Evolutionary conservation across 1,284 basidiomycete species (phyloP), one percentile per base, ranked within the genome.

Genomic region (Trichosporon faecale): DNA sequence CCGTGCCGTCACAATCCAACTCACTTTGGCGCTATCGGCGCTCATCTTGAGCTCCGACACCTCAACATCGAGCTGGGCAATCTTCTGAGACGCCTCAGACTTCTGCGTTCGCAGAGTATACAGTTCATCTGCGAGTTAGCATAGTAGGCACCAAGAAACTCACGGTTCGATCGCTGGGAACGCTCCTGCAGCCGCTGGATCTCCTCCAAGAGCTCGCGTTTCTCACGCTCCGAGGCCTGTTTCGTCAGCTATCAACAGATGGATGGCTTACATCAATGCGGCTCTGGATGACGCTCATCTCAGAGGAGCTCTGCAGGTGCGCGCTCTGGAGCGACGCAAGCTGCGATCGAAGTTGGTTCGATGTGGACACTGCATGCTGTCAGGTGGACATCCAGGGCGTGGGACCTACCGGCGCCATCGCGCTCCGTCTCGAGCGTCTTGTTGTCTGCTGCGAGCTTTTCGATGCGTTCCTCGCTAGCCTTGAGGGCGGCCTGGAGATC

Each of bases 11-110:
- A 25, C 21, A 1, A 29, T 8, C 35, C 6, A 61, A 7, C 76
- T 52, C 64, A 80, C 81, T 73, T 82, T 81, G 31, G 81, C 77
- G 11, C 80, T 79, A 52, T 80, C 77, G 0, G 79, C 77, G 9
- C 76, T 86, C 89, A 95, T 93, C 80, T 92, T 88, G 78, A 94
- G 92, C 79, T 94, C 93, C 6, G 92, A 91, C 64, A 94, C 90
- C 77, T 91, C 86, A 33, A 92, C 87, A 79, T 93, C 90, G 74
- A 91, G 89, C 77, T 91, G 94, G n/a, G 93, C 93, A 12, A 91
- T 88, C 84, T 91, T 93, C 84, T 80, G 77, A 2, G 80, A 80
- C 18, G 76, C 73, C 57, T 82, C 81, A 7, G 75, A 73, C 70
- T 77, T 77, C 46, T 79, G 78, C 1, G 78, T 60, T 11, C 81